Conservation (phyloP, 73 alveolate genomes). For the Effrenium voratum region DNA sequence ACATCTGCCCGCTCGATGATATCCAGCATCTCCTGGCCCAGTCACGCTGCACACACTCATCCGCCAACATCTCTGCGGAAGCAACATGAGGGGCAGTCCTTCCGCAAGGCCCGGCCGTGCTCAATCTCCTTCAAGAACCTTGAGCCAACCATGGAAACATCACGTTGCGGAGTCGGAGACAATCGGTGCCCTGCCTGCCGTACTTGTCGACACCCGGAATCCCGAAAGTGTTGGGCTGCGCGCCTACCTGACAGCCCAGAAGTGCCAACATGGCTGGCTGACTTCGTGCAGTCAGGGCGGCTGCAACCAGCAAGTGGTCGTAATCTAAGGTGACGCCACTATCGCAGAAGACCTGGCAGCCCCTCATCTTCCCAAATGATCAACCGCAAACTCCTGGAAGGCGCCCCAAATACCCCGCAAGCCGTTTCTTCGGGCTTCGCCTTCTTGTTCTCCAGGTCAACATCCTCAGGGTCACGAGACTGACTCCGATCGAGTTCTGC, state of each 20-base stretch:
- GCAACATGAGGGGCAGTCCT: constrained; percentile 16
- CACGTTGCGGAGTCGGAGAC: not conserved
- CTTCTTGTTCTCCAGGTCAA: constrained; percentile 70
- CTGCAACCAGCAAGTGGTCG: constrained; percentile 93
- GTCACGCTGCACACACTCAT: not conserved
- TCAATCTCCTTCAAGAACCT: constrained; percentile 91
- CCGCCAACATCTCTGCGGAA: not conserved
- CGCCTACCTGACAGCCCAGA: constrained; percentile 25
- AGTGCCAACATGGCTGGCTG: not conserved
- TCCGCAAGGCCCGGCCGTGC: constrained; percentile 76
- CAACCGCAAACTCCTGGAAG: not conserved
- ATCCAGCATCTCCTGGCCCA: constrained; percentile 80
- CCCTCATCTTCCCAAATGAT: too few species aligned
- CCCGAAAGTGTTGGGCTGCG: constrained; percentile 93
- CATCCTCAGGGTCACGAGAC: not conserved
- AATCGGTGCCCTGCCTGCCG: constrained; percentile 35
- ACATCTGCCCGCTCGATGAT: constrained; percentile 76
- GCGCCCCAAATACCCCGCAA: not conserved
- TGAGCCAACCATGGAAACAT: not conserved
- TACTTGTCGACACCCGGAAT: constrained; percentile 83
- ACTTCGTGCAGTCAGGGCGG: not conserved
- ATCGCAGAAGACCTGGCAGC: constrained; percentile 53
- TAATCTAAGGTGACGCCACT: constrained; percentile 48
- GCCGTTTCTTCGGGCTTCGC: not conserved
- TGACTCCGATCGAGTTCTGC: not conserved